A percentile compares a stretch with the other conserved stretches of the same genome.
Evolutionary conservation across 768 basidiomycete species (phyloP).

Genomic region (Boletus huronensis): DNA sequence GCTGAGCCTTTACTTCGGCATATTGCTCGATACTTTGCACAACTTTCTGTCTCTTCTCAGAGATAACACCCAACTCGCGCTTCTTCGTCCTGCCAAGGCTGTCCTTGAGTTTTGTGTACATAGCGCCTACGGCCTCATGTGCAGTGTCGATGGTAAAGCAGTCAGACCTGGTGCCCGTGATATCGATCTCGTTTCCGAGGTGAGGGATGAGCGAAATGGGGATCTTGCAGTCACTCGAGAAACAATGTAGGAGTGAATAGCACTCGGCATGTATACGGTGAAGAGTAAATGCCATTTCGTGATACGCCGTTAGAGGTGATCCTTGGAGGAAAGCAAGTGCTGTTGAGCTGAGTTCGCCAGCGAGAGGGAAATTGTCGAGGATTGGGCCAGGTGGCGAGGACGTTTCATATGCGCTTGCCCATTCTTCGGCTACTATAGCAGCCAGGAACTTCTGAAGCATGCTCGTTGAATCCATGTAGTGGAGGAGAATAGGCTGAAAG

Average conservation of each 20-base stretch:
- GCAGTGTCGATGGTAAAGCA: slow-evolving; percentile 82
- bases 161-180: slow-evolving; percentile 57
- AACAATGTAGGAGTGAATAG: slow-evolving; percentile 73
- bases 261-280: slow-evolving; percentile 80
- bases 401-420: slow-evolving; percentile 63
- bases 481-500: slow-evolving; percentile 70
- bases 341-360: slow-evolving; percentile 63
- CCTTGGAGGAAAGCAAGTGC: slow-evolving; percentile 73
- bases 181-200: slow-evolving; percentile 74
- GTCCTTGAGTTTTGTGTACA: slow-evolving; percentile 73
- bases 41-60: slow-evolving; percentile 71
- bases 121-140: slow-evolving; percentile 60
- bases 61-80: slow-evolving; percentile 65
- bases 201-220: slow-evolving; percentile 74
- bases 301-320: slow-evolving; percentile 73
- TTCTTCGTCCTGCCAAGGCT: slow-evolving; percentile 76
- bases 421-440: slow-evolving; percentile 88
- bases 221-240: slow-evolving; percentile 84
- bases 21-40: slow-evolving; percentile 74
- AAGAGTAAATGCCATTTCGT: slow-evolving; percentile 85
- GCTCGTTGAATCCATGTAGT: slow-evolving; percentile 83
- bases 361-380: slow-evolving; percentile 55
- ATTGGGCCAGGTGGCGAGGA: slow-evolving; percentile 38
- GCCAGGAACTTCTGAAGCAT: slow-evolving; percentile 88
- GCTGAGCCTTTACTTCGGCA: slow-evolving; percentile 73